Base-by-base conservation (phyloP, 2,329 filamentous ascomycete species). In the Teratosphaeria nubilosa region DNA sequence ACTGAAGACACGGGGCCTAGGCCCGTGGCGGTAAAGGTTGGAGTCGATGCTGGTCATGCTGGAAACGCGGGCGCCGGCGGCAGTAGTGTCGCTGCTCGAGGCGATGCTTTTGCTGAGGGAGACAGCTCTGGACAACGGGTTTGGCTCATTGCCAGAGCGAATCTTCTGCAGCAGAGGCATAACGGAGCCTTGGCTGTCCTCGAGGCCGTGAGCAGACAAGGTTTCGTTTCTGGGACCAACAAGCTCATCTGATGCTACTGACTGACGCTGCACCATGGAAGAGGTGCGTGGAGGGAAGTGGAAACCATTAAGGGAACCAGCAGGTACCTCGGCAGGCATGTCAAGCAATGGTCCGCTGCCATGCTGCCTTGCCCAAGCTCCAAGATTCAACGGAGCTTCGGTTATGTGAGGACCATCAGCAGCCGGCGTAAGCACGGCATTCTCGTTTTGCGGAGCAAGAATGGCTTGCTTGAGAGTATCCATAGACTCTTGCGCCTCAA, bases 401-500 rank as follows among this genome's bases (percentile, higher is more conserved):
- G 59, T 60, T 41, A 68, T 60, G 52, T 63, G 62, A 27, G 66
- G 65, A 9, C 65, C 68, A 30, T 67, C 65, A 32, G 62, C 55
- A 11, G 64, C 65, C n/a, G 69, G 68, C 13, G 66, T 68, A 27
- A 69, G 59, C 20, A 71, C 58, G 9, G 69, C 66, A 48, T 69
- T 68, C 63, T 73, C 69, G 34, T 71, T 72, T 41, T 66, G 64
- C 9, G 70, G 64, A 7, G 66, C 67, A 55, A 65, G 63, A 34
- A 70, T 58, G 9, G 65, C 66, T 57, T 71, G 65, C 63, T 71
- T 71, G 31, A 71, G 60, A 30, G 62, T 63, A 59, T 70, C 67
- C 45, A 67, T 58, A 32, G 63, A 64, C 2, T 64, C 24, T 22
- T 53, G 27, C 20, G 31, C 51, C 14, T 30, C 31, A 30, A 53